Conservation (phyloP, 257 asterid genomes). For the Coffea eugenioides region DNA sequence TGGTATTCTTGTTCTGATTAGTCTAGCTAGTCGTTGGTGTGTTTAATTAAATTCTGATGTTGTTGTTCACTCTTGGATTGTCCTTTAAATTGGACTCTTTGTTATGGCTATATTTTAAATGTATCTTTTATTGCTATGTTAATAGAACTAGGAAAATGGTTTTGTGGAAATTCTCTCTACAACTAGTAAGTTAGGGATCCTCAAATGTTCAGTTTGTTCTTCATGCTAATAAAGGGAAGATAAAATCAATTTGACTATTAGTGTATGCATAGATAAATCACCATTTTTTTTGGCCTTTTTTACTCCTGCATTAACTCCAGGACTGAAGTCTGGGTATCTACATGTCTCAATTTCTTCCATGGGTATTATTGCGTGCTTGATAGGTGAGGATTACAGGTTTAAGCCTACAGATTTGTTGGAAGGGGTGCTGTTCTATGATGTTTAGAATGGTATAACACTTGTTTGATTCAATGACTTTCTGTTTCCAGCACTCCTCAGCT, state of each 20-base stretch:
- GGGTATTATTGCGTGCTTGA: neutral
- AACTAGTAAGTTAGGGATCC: neutral
- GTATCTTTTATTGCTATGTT: neutral
- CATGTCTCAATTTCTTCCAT: neutral
- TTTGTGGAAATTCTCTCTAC: neutral
- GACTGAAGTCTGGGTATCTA: neutral
- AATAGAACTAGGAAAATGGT: neutral
- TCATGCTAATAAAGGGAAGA: neutral
- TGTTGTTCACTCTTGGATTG: neutral
- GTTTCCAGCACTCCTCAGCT: neutral
- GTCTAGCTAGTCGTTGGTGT: neutral
- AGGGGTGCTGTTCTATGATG: no score
- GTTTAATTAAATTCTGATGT: neutral
- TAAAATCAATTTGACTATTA: neutral
- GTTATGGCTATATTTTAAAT: neutral
- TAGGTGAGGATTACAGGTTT: neutral
- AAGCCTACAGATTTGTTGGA: neutral
- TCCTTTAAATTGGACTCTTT: neutral
- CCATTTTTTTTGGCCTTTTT: neutral
- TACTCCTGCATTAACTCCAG: neutral
- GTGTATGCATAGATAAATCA: neutral
- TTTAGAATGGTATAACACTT: neutral
- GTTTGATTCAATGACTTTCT: neutral
- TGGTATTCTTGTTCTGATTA: neutral
- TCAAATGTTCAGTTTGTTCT: no score